phyloP scores from a whole-genome alignment of 2,329 filamentous ascomycete genomes.

The Trichocomaceae sp. region DNA sequence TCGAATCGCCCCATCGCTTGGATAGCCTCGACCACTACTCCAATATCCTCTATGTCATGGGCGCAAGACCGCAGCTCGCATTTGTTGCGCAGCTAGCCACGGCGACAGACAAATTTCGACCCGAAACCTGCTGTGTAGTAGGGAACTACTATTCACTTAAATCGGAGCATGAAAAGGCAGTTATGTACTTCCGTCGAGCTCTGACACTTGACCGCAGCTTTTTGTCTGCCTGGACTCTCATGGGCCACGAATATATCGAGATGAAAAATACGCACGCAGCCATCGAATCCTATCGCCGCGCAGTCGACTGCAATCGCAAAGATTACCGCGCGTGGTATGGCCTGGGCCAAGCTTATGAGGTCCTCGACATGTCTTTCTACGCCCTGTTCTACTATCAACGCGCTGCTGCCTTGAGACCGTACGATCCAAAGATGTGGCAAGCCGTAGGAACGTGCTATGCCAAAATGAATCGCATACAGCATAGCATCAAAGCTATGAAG shows the following conservation, averaged over 20 bases:
- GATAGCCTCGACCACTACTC: constrained; percentile 94
- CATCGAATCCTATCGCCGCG: constrained; percentile 91
- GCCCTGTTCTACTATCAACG: constrained; percentile 97
- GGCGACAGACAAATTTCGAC: constrained; percentile 88
- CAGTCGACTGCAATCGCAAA: constrained; percentile 90
- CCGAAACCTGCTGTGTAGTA: constrained; percentile 92
- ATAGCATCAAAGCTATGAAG: constrained; percentile 92
- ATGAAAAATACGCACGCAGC: constrained; percentile 97
- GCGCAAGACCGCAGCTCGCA: constrained; percentile 77
- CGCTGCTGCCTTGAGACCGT: constrained; percentile 83
- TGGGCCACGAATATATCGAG: constrained; percentile 98
- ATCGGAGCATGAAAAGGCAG: constrained; percentile 93
- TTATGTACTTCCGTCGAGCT: constrained; percentile 93
- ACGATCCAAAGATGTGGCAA: constrained; percentile 98
- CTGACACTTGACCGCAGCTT: constrained; percentile 85
- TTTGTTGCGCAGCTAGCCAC: constrained; percentile 89
- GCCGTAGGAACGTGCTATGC: constrained; percentile 88
- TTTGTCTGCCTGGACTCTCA: constrained; percentile 92
- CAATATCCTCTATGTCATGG: constrained; percentile 94
- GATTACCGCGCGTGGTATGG: constrained; percentile 99
- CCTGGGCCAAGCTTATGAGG: constrained; percentile 91
- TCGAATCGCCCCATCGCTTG: constrained; percentile 61
- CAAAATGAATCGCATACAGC: constrained; percentile 77
- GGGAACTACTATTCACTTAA: constrained; percentile 96
- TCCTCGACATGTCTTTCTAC: constrained; percentile 96